Evolutionary conservation across 495 filamentous ascomycete species (phyloP).

Genomic region (Parmelia sp.): DNA sequence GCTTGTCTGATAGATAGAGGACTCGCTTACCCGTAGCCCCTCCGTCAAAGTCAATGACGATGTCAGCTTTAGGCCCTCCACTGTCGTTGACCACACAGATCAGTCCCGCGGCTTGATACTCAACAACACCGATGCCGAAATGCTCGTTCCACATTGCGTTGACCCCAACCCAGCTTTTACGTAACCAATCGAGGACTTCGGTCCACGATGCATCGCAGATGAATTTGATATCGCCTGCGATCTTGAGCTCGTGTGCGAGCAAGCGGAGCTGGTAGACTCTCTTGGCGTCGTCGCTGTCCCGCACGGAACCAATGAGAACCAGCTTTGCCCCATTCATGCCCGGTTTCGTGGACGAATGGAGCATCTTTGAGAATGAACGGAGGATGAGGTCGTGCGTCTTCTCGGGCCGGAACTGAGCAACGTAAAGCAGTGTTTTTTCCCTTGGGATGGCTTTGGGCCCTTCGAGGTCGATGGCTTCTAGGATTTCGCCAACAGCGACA

Average conservation of each 20-base stretch:
- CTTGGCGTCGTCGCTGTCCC: conserved; percentile 73
- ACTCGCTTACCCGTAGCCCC: conserved; percentile 56
- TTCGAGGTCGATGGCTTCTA: conserved; percentile 61
- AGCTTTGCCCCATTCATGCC: conserved; percentile 50
- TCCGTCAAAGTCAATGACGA: conserved; percentile 73
- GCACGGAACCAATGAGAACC: conserved; percentile 80
- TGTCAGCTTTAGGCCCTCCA: conserved; percentile 87
- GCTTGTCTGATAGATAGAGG: neutral
- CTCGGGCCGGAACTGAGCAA: conserved; percentile 94
- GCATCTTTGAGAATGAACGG: conserved; percentile 71
- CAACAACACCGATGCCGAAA: conserved; percentile 96
- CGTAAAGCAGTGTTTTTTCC: conserved; percentile 71
- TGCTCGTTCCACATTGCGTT: conserved; percentile 99
- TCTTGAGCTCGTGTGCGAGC: conserved; percentile 76
- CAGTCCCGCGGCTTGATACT: conserved; percentile 93
- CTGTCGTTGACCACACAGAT: conserved; percentile 87
- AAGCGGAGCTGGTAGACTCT: conserved; percentile 87
- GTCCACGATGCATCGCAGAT: conserved; percentile 83
- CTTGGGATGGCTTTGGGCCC: conserved; percentile 58
- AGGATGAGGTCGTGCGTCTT: conserved; percentile 89
- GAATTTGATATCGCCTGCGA: conserved; percentile 79
- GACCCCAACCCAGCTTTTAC: conserved; percentile 69
- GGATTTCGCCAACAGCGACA: conserved; percentile 77
- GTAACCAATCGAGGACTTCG: conserved; percentile 71
- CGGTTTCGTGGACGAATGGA: conserved; percentile 27